These are phyloP conservation scores for Phytophthora ramorum DNA, from an alignment of 352 stramenopile genomes.

Conservation along the genomic window DNA sequence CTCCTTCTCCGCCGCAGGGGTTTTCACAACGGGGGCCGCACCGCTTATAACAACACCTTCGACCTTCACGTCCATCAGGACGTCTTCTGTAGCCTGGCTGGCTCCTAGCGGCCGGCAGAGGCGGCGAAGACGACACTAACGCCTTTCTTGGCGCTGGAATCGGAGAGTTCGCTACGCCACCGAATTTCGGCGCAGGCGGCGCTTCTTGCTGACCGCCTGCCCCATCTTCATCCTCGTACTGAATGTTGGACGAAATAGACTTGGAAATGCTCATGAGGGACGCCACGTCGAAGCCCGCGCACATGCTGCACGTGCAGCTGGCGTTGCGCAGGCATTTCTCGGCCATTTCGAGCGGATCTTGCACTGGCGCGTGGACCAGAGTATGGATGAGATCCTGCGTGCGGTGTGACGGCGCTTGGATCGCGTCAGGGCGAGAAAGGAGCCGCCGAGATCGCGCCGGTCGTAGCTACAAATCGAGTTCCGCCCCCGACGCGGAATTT, in stretches of 20 bases:
- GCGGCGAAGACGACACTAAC: slow-evolving; percentile 54
- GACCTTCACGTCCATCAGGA: slow-evolving; percentile 20
- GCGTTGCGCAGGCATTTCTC: slow-evolving; percentile 89
- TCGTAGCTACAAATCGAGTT: slow-evolving; percentile 8
- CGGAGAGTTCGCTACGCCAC: slow-evolving; percentile 58
- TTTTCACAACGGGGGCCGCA: background rate
- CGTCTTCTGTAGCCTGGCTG: slow-evolving; percentile 7
- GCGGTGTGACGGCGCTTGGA: background rate
- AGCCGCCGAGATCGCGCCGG: background rate
- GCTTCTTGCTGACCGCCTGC: slow-evolving; percentile 20
- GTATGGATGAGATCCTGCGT: background rate
- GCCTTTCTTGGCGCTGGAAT: slow-evolving; percentile 25
- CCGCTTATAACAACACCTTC: slow-evolving; percentile 38
- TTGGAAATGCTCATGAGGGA: slow-evolving; percentile 82
- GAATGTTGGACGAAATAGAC: slow-evolving; percentile 83
- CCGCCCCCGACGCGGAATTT: slow-evolving; percentile 3
- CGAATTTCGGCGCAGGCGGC: slow-evolving; percentile 33
- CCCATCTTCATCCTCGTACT: slow-evolving; percentile 61
- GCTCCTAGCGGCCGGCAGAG: slow-evolving; percentile 19
- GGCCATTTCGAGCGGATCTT: slow-evolving; percentile 44
- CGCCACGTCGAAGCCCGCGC: slow-evolving; percentile 80
- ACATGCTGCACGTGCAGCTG: slow-evolving; percentile 87
- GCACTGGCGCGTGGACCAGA: background rate
- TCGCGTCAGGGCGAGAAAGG: background rate
- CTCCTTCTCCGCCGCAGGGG: slow-evolving; percentile 1